phyloP scores from a whole-genome alignment of 495 filamentous ascomycete genomes.

The Penicillium dipodomyicola region DNA sequence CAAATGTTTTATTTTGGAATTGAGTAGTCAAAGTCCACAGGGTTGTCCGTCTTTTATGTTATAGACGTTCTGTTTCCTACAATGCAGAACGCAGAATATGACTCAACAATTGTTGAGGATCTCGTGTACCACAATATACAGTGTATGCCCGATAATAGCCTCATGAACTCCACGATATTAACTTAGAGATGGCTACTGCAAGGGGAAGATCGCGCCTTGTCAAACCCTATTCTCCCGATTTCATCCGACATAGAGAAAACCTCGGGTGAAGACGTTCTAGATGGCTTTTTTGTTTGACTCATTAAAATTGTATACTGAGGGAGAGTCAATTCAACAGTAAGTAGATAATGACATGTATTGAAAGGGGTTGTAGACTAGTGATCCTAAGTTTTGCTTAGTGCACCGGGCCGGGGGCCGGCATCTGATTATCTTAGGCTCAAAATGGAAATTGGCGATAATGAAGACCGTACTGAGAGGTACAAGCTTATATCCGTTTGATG shows the following conservation, averaged over 20 bases:
- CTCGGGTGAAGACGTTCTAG: not conserved
- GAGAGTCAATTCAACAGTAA: not conserved
- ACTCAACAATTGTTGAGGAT: constrained; percentile 5
- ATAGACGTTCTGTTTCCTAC: constrained; percentile 14
- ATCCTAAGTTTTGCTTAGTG: not conserved
- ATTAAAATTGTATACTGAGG: not conserved
- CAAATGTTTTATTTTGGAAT: not conserved
- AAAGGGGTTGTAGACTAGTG: not conserved
- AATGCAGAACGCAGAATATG: constrained; percentile 18
- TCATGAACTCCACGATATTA: constrained; percentile 1
- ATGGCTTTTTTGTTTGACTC: constrained; percentile 1
- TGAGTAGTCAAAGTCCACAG: not conserved
- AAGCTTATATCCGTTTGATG: not conserved
- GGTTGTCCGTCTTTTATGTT: not conserved
- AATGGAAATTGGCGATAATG: not conserved
- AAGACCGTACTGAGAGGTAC: not conserved
- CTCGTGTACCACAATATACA: constrained; percentile 19
- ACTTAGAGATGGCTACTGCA: not conserved
- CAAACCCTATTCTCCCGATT: constrained; percentile 15
- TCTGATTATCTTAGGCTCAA: not conserved
- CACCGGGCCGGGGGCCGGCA: too few species aligned
- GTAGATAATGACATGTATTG: not conserved
- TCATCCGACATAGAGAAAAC: constrained; percentile 10
- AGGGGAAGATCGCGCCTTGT: not conserved
- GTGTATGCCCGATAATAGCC: constrained; percentile 12